Evolutionary conservation across 768 basidiomycete genomes (phyloP), one percentile per base, ranked within the genome.

Genomic region (Omphalotus guepiniiformis): DNA sequence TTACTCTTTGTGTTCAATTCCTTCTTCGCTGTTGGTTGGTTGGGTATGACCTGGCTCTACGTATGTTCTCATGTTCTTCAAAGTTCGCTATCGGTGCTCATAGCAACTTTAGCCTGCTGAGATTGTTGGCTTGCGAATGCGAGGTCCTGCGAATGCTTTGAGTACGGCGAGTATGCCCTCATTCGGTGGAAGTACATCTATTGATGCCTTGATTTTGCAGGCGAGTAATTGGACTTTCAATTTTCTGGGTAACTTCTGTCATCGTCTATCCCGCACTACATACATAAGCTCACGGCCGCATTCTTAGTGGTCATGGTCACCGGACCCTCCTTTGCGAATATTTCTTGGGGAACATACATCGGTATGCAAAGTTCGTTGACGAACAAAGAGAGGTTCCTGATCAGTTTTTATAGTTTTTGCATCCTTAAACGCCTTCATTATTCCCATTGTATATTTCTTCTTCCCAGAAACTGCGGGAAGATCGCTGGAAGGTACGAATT

Each of bases 1-100:
- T 57, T 82, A 2, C 61, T 85, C 1, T 85, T 86, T 58, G 73
- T 82, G n/a, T 85, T 83, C 71, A 83, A 84, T 61, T 78, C 78
- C 13, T 79, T 81, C 66, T 86, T 86, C 57, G 82, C 82, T 0
- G 63, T 82, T 44, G 83, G 83, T 0, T 86, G 82, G 82, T 60
- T 85, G 34, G 80, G 82, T 15, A 81, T 83, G 76, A 81, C 83
- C 1, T 85, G 82, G 81, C 66, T 85, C 50, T 83, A 82, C 54
- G 79, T 80, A 51, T 57, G 78, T 67, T 40, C 27, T 27, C 28
- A 9, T 37, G 29, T 26, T 26, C 19, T 21, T 7, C 15, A 29
- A 32, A 3, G 2, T 15, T 23, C 37, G 11, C 35, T 11, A 18
- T 12, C 11, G 19, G 15, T 19, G 5, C 11, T 36, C 18, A 36